phyloP scores from a whole-genome alignment of 805 yeast genomes.

The Candida incommunis region DNA sequence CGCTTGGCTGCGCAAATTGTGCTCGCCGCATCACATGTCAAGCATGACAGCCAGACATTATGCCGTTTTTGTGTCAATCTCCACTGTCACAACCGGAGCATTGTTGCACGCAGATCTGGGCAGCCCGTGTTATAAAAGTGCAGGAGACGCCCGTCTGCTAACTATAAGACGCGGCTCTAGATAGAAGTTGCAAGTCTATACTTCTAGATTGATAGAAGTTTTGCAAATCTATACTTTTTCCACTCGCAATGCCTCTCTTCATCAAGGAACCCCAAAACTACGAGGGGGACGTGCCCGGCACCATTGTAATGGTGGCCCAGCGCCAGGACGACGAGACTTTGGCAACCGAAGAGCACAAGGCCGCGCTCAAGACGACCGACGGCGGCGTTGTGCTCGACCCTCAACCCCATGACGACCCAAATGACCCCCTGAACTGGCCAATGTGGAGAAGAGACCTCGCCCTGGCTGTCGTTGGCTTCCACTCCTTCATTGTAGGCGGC shows the following conservation, averaged over 20 bases:
- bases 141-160: too few relatives aligned
- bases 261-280: slow-evolving; percentile 27
- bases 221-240: too few relatives aligned
- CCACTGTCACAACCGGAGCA: too few relatives aligned
- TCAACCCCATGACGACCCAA: slow-evolving; percentile 48
- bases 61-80: too few relatives aligned
- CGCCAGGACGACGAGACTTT: not conserved
- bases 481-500: slow-evolving; percentile 47
- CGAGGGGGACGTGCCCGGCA: slow-evolving; percentile 32
- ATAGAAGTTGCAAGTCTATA: too few relatives aligned
- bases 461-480: slow-evolving; percentile 37
- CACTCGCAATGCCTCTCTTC: slow-evolving; percentile 22
- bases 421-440: slow-evolving; percentile 59
- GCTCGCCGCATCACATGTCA: too few relatives aligned
- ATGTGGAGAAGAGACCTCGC: slow-evolving; percentile 43
- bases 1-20: too few relatives aligned
- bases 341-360: slow-evolving; percentile 7
- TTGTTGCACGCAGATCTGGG: too few relatives aligned
- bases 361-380: slow-evolving; percentile 28
- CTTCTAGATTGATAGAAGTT: too few relatives aligned
- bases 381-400: slow-evolving; percentile 41
- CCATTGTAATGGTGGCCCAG: slow-evolving; percentile 16
- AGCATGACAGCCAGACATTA: too few relatives aligned
- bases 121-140: too few relatives aligned
- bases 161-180: too few relatives aligned